phyloP scores from a whole-genome alignment of 805 yeast genomes.

The Pichia gijzeniarum region DNA sequence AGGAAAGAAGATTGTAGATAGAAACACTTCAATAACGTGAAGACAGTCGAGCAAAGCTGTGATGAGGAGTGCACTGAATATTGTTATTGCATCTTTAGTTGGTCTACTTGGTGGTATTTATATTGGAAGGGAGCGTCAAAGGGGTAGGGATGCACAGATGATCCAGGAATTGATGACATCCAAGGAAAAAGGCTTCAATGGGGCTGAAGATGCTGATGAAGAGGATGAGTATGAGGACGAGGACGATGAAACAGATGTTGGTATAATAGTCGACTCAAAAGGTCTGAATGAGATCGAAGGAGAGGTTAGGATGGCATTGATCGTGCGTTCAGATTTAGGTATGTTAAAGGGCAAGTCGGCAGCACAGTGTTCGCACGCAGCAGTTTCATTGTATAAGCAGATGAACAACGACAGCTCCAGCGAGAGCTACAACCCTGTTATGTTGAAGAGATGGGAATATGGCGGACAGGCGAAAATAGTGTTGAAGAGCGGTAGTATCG shows the following conservation, averaged over 20 bases:
- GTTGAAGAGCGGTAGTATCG: conserved; percentile 61
- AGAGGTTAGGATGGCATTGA: conserved; percentile 79
- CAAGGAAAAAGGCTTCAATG: background rate
- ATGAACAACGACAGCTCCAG: conserved; percentile 44
- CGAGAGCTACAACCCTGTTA: conserved; percentile 51
- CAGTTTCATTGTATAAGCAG: conserved; percentile 75
- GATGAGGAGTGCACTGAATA: background rate
- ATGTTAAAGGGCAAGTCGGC: conserved; percentile 97
- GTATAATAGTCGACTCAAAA: conserved; percentile 51
- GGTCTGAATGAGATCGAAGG: conserved; percentile 64
- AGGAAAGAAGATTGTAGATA: no score
- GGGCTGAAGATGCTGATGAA: background rate
- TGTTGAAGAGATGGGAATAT: conserved; percentile 70
- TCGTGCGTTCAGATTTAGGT: conserved; percentile 79
- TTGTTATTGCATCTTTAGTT: background rate
- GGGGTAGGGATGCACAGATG: background rate
- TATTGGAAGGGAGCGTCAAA: background rate
- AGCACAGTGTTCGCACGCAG: conserved; percentile 98
- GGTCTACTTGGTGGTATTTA: conserved; percentile 4
- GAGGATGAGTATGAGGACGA: conserved; percentile 23
- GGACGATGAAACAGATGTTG: conserved; percentile 33
- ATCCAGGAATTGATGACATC: background rate
- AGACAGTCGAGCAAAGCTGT: no score
- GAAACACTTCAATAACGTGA: no score
- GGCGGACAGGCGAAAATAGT: conserved; percentile 94